Conservation (phyloP, 331 rosid species). For the Dryas integrifolia region DNA sequence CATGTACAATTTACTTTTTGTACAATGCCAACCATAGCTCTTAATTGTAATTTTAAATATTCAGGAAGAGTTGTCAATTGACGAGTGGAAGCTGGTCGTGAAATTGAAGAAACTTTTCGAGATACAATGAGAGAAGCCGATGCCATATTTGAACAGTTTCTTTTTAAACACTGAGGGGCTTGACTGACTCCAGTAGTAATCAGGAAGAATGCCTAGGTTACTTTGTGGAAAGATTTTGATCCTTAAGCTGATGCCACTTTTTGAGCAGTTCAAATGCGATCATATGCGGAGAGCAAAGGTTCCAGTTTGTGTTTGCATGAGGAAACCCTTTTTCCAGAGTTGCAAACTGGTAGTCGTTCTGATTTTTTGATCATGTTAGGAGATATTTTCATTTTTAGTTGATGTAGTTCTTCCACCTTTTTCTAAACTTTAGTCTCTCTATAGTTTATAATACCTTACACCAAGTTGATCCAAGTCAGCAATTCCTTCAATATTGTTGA, state of each 20-base stretch:
- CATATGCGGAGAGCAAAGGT: not conserved
- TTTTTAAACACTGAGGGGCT: slow-evolving; percentile 1
- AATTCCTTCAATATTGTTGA: not conserved
- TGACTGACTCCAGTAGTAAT: not conserved
- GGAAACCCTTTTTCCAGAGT: not conserved
- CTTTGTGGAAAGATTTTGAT: not conserved
- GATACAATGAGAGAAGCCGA: slow-evolving; percentile 52
- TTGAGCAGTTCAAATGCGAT: not conserved
- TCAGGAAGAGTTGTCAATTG: slow-evolving; percentile 69
- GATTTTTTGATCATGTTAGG: not conserved
- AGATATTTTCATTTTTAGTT: too few species aligned
- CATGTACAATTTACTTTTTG: not conserved
- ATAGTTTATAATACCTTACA: not conserved
- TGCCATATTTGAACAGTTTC: not conserved
- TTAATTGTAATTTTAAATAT: slow-evolving; percentile 8
- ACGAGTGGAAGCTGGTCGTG: slow-evolving; percentile 82
- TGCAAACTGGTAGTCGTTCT: not conserved
- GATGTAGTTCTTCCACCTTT: not conserved
- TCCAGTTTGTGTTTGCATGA: not conserved
- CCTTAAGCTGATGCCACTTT: not conserved
- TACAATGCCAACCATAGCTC: not conserved
- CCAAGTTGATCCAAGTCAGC: not conserved
- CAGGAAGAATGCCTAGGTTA: not conserved
- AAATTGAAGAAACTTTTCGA: slow-evolving; percentile 75
- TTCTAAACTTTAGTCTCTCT: not conserved